A percentile compares a stretch with the other conserved stretches of the same genome.
Evolutionary conservation across 139 green algal genomes (phyloP).

Genomic region (Limnomonas spitsbergensis): DNA sequence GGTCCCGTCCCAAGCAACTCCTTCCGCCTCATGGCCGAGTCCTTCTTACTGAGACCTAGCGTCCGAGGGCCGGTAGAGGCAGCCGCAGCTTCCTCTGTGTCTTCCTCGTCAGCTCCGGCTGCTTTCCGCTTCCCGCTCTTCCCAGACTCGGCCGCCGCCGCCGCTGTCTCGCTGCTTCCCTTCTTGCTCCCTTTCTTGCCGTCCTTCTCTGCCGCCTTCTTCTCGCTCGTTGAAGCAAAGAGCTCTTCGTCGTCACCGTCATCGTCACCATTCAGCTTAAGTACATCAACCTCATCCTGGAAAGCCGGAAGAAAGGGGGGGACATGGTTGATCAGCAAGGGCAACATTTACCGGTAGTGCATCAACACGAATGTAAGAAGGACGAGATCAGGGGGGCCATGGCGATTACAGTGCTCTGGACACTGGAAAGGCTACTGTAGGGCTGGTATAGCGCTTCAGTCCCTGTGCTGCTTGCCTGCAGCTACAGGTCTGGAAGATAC

Average conservation of each 20-base stretch:
- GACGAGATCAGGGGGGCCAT: no score
- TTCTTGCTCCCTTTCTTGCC: slow-evolving; percentile 10
- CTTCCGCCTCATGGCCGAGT: slow-evolving; percentile 39
- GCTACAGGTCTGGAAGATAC: no score
- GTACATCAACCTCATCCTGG: slow-evolving; percentile 19
- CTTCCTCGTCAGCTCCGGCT: neutral
- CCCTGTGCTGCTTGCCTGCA: no score
- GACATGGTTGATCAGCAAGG: neutral
- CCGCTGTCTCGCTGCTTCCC: neutral
- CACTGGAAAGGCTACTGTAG: no score
- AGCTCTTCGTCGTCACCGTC: slow-evolving; percentile 27
- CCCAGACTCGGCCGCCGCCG: neutral
- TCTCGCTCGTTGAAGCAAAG: slow-evolving; percentile 2
- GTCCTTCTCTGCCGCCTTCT: neutral
- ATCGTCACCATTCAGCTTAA: slow-evolving; percentile 3
- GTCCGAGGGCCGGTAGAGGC: slow-evolving; percentile 20
- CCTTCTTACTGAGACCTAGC: slow-evolving; percentile 80
- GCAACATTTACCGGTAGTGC: no score
- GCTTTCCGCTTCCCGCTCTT: neutral
- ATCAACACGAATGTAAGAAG: no score
- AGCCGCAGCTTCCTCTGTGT: slow-evolving; percentile 18
- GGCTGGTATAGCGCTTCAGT: no score
- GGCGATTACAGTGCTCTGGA: no score
- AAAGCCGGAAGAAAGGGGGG: neutral
- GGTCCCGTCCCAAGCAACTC: slow-evolving; percentile 64